Conservation (phyloP, 768 basidiomycete genomes). For the Pleurotus citrinopileatus region DNA sequence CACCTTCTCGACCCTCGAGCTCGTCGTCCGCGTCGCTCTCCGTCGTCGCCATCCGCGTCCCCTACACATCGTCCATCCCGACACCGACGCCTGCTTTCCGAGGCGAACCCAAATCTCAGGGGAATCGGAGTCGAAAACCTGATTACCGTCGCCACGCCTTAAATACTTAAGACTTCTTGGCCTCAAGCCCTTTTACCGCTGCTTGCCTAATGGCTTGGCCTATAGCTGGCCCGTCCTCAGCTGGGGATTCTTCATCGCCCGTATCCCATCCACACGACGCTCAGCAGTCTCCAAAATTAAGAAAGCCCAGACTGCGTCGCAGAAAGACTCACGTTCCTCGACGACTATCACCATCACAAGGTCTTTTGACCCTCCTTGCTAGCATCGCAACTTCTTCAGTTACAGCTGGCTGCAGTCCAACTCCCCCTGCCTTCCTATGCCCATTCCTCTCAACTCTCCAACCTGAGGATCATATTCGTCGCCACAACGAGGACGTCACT, state of each 20-base stretch:
- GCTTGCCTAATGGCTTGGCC: conserved; percentile 53
- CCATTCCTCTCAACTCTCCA: conserved; percentile 36
- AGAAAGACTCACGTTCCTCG: neutral
- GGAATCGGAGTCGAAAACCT: conserved; percentile 10
- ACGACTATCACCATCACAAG: conserved; percentile 38
- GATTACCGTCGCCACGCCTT: conserved; percentile 10
- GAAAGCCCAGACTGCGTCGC: neutral
- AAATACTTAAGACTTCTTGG: conserved; percentile 9
- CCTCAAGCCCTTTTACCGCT: conserved; percentile 24
- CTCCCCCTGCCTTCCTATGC: conserved; percentile 61
- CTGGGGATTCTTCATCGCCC: conserved; percentile 17
- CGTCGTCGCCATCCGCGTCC: conserved; percentile 21
- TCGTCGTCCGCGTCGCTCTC: conserved; percentile 15
- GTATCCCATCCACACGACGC: neutral
- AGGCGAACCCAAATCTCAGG: neutral
- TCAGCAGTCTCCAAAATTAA: neutral
- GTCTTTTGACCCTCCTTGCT: conserved; percentile 54
- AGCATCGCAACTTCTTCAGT: conserved; percentile 48
- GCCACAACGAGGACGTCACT: conserved; percentile 3
- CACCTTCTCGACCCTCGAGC: conserved; percentile 9
- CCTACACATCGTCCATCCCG: conserved; percentile 8
- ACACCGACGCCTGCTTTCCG: conserved; percentile 15
- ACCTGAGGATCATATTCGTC: conserved; percentile 12
- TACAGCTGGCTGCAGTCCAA: conserved; percentile 44
- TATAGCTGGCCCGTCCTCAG: conserved; percentile 32